A percentile compares a stretch with the other conserved stretches of the same genome.
Conservation (phyloP, 371 early-diverging fungal species). For the Coemansia sp. region DNA sequence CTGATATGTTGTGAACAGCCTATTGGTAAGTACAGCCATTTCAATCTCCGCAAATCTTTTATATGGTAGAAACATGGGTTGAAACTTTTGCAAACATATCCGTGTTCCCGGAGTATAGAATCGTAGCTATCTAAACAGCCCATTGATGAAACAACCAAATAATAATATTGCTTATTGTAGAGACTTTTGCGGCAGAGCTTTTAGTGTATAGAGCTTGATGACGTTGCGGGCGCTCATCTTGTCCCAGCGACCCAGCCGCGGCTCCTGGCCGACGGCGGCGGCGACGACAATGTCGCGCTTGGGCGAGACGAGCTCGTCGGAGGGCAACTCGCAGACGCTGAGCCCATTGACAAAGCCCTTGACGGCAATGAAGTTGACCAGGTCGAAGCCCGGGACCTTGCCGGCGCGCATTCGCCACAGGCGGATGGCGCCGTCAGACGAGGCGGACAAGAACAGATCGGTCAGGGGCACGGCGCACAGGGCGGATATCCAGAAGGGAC, state of each 20-base stretch:
- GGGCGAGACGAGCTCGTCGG: constrained; percentile 57
- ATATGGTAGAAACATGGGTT: too few species aligned
- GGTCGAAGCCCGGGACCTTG: constrained; percentile 63
- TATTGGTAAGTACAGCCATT: too few species aligned
- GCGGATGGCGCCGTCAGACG: constrained; percentile 85
- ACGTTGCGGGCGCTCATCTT: constrained; percentile 33
- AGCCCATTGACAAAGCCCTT: constrained; percentile 53
- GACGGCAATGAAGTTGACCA: constrained; percentile 61
- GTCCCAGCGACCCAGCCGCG: constrained; percentile 86
- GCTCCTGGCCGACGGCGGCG: constrained; percentile 84
- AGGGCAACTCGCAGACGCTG: constrained; percentile 36
- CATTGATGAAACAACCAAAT: neutral
- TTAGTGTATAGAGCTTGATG: constrained; percentile 28
- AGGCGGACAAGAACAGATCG: constrained; percentile 87
- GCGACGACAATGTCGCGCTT: constrained; percentile 63
- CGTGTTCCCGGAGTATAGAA: too few species aligned
- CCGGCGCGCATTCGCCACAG: constrained; percentile 80
- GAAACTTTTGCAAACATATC: too few species aligned
- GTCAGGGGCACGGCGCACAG: constrained; percentile 79
- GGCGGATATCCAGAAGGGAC: constrained; percentile 82
- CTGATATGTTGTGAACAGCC: too few species aligned
- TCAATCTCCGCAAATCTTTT: too few species aligned
- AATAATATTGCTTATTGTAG: neutral
- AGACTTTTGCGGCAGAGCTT: neutral
- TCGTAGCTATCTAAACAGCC: neutral